Evolutionary conservation across 176 grass and related monocot species (phyloP), one percentile per base, ranked within the genome.

Genomic region (Avena sativa): DNA sequence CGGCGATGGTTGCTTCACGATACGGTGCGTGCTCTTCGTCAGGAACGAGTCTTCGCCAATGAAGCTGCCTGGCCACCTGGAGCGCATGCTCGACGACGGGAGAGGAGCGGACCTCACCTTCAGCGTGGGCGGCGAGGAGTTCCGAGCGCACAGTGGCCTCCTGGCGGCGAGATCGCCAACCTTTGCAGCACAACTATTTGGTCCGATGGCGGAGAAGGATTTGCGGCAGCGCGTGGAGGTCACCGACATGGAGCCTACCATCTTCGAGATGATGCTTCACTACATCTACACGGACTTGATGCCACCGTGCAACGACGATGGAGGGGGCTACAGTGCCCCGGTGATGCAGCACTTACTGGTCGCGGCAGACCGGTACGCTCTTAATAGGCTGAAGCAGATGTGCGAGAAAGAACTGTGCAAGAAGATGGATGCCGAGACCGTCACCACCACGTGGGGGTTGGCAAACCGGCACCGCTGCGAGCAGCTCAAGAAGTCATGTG

Each of bases 221-320:
- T 4, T 60, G 65, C 1, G 5, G 51, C 47, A 38, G 32, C 32
- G 32, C 36, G 40, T 66, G 19, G n/a, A 19, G 79, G 17, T 88
- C 21, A 9, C 2, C 5, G 79, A 34, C 16, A 88, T 88, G 30
- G 72, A 82, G 48, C 79, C 44, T n/a, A 20, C 12, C 8, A 23
- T 78, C 44, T 88, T 88, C 23, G 21, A 83, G 58, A 15, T 36
- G 40, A 72, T 88, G 1, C 87, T 89, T 19, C 81, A 46, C 51
- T 89, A 83, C 70, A 4, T 83, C 55, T 88, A 88, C 71, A 76
- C 43, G 20, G 86, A 34, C 2, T 20, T 47, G 5, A 15, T 83
- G n/a, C 86, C 86, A 6, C 10, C 0, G 40, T 21, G 70, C 11
- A 2, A 1, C 70, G 70, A 32, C 0, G 15, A 30, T 2, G 19